These are phyloP conservation scores for Dendrocalamus latiflorus DNA, from an alignment of 202 grass and related monocot genomes.

Conservation along the genomic window DNA sequence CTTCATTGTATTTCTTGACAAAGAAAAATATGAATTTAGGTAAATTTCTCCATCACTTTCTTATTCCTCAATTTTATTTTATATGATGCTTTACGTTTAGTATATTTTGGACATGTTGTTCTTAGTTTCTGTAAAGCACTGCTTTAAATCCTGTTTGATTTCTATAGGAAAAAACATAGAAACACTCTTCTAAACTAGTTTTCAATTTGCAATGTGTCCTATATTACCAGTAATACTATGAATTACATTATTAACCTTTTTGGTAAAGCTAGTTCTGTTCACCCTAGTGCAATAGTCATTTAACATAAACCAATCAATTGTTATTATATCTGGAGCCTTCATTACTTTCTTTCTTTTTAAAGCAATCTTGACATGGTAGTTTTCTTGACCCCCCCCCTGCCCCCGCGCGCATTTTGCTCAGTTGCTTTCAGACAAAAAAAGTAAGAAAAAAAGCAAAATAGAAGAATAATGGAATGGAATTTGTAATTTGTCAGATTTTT, in stretches of 20 bases:
- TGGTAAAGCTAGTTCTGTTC: background rate
- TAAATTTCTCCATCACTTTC: conserved; percentile 42
- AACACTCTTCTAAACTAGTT: background rate
- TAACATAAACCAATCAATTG: background rate
- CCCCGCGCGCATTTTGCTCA: background rate
- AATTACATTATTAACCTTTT: background rate
- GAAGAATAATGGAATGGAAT: background rate
- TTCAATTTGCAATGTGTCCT: background rate
- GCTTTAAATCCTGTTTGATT: background rate
- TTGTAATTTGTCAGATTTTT: background rate
- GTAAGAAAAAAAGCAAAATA: too few species aligned
- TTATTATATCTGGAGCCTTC: background rate
- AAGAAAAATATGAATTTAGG: conserved; percentile 95
- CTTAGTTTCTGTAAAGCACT: background rate
- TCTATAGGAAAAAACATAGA: background rate
- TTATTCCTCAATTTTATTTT: background rate
- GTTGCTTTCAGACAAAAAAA: too few species aligned
- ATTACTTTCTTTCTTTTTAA: background rate
- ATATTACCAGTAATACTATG: background rate
- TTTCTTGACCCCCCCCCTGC: background rate
- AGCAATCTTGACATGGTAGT: background rate
- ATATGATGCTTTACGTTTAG: background rate
- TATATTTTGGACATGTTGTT: background rate
- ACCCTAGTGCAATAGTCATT: background rate
- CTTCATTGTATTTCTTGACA: conserved; percentile 84